Base-by-base conservation (phyloP, 73 alveolate species). In the Symbiodinium natans region DNA sequence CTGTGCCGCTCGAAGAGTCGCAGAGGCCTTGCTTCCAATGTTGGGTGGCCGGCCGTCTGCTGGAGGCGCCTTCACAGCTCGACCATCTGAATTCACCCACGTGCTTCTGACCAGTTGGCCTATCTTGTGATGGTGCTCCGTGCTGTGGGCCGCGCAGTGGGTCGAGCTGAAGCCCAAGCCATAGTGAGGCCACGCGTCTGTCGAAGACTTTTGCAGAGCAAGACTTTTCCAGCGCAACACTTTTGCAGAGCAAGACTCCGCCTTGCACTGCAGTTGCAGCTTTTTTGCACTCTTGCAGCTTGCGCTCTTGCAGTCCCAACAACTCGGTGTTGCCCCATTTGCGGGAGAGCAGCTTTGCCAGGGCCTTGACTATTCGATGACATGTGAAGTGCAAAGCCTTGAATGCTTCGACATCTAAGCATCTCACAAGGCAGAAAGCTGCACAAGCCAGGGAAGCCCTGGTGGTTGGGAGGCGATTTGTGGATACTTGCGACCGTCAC, bases 21-120 rank as follows among this genome's bases (percentile, higher is more conserved):
- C n/a, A n/a, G 31, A 63, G 97, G 97, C 42, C 97, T 31, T 90
- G 97, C 77, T 83, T 90, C 36, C 54, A 59, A 10, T 90, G 97
- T 41, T 90, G 97, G 97, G 80, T 90, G 52, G 25, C 80, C 87
- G 97, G 97, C 31, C 97, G 97, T 1, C 52, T 73, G 39, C 54
- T 90, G 40, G 97, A 90, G 97, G 97, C n/a, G n/a, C n/a, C 59
- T 56, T 34, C 29, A 36, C 59, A 9, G 59, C n/a, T n/a, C n/a
- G n/a, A n/a, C n/a, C n/a, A n/a, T n/a, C n/a, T n/a, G n/a, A n/a
- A n/a, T n/a, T n/a, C n/a, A n/a, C n/a, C 21, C 59, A 46, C 6
- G 59, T 13, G 36, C 75, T 56, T 56, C 33, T 10, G 75, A 54
- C 59, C 95, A 89, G 95, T 59, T 89, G n/a, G 73, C 75, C 46